These are phyloP conservation scores for Cryptococcus depauperatus DNA, from an alignment of 1,284 basidiomycete genomes.

Conservation along the genomic window DNA sequence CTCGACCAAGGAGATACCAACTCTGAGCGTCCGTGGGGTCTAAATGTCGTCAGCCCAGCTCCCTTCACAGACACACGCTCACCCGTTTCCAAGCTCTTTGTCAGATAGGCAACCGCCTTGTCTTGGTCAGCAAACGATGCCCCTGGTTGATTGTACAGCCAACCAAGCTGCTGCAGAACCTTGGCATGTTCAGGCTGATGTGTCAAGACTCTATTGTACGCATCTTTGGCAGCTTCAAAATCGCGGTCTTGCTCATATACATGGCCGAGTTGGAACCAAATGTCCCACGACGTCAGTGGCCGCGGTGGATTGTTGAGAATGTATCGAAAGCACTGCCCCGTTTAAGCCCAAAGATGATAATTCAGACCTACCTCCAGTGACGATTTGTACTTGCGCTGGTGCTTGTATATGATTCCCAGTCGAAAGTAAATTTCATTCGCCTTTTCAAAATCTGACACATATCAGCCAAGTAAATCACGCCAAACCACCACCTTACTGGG, in stretches of 20 bases:
- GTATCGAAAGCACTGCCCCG: slow-evolving; percentile 71
- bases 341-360: not conserved
- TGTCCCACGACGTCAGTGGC: slow-evolving; percentile 92
- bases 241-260: slow-evolving; percentile 69
- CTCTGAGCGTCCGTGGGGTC: slow-evolving; percentile 95
- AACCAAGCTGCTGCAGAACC: slow-evolving; percentile 94
- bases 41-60: slow-evolving; percentile 26
- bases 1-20: slow-evolving; percentile 96
- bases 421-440: slow-evolving; percentile 98
- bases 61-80: slow-evolving; percentile 32
- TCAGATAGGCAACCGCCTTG: slow-evolving; percentile 83
- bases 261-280: slow-evolving; percentile 99
- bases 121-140: slow-evolving; percentile 94
- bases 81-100: slow-evolving; percentile 89
- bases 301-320: slow-evolving; percentile 91
- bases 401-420: slow-evolving; percentile 98
- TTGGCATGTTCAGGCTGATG: slow-evolving; percentile 94
- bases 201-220: slow-evolving; percentile 89
- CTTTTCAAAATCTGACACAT: slow-evolving; percentile 78
- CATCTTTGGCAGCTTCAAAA: slow-evolving; percentile 84
- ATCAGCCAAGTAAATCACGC: slow-evolving; percentile 13
- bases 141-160: slow-evolving; percentile 92
- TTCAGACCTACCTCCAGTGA: slow-evolving; percentile 55
- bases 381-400: slow-evolving; percentile 84
- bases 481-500: slow-evolving; percentile 54